A percentile compares a stretch with the other conserved stretches of the same genome.
Evolutionary conservation across 768 basidiomycete species (phyloP).

Genomic region (Botryobasidium botryosum): DNA sequence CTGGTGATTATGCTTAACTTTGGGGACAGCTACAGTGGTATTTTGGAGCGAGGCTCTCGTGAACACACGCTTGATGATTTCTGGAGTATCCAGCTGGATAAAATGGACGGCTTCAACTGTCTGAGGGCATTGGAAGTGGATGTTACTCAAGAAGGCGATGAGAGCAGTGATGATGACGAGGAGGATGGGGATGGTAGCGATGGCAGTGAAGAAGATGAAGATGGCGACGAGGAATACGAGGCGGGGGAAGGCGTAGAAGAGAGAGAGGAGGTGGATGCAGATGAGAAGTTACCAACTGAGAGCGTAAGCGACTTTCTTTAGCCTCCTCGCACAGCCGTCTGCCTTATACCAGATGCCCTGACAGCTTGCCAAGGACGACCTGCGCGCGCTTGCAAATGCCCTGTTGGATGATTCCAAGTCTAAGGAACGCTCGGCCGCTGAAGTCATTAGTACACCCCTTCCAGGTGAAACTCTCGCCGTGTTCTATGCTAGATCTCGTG

Average conservation of each 20-base stretch:
- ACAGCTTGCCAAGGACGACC: conserved; percentile 19
- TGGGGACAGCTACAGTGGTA: conserved; percentile 59
- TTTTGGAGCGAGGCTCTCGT: conserved; percentile 61
- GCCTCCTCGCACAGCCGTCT: no score
- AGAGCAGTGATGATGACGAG: conserved; percentile 30
- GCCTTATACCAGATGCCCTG: not conserved
- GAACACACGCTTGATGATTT: conserved; percentile 90
- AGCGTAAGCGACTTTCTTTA: conserved; percentile 7
- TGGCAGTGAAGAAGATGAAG: conserved; percentile 22
- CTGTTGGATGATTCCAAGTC: conserved; percentile 42
- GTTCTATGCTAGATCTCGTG: conserved; percentile 71
- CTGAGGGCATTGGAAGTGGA: conserved; percentile 47
- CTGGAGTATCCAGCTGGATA: conserved; percentile 61
- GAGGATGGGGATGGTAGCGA: conserved; percentile 28
- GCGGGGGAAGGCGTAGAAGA: conserved; percentile 18
- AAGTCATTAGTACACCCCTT: conserved; percentile 57
- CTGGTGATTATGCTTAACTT: not conserved
- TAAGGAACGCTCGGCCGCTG: conserved; percentile 47
- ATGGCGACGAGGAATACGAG: conserved; percentile 16
- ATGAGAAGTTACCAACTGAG: conserved; percentile 10
- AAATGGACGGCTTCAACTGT: conserved; percentile 62
- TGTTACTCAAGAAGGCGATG: conserved; percentile 33
- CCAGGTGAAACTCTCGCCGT: conserved; percentile 70
- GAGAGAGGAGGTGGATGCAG: conserved; percentile 15
- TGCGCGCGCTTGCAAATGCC: conserved; percentile 28